Percentiles rank a stretch among this genome's conserved stretches.
Evolutionary conservation across 768 basidiomycete genomes (phyloP).

Genomic region (Lactifluus subvellereus): DNA sequence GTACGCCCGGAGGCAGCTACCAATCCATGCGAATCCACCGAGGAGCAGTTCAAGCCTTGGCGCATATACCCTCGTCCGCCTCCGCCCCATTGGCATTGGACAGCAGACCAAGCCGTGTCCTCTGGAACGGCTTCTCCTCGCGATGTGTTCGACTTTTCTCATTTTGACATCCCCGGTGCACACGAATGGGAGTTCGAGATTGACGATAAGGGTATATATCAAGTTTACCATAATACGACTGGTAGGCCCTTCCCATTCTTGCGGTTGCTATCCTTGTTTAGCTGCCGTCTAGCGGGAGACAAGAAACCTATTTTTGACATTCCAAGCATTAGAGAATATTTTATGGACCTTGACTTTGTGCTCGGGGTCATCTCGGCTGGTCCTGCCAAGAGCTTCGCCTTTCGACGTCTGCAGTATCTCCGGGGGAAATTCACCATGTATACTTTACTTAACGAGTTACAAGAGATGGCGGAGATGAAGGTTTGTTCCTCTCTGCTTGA

Average conservation of each 20-base stretch:
- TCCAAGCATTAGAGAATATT: conserved; percentile 89
- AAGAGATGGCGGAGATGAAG: conserved; percentile 96
- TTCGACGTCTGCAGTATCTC: conserved; percentile 84
- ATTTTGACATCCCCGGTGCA: conserved; percentile 66
- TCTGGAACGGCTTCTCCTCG: conserved; percentile 32
- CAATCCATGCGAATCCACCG: conserved; percentile 25
- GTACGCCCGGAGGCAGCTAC: conserved; percentile 54
- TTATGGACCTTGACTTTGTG: conserved; percentile 90
- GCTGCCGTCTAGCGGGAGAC: conserved; percentile 26
- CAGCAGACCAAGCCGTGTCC: conserved; percentile 42
- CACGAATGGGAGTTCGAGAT: conserved; percentile 58
- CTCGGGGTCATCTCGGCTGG: conserved; percentile 90
- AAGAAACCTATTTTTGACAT: conserved; percentile 65
- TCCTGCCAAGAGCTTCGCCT: conserved; percentile 94
- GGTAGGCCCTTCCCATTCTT: conserved; percentile 27
- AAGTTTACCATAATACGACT: conserved; percentile 56
- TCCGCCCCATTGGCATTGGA: conserved; percentile 95
- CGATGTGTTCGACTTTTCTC: conserved; percentile 60
- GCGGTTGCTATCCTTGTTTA: not conserved
- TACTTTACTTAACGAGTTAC: conserved; percentile 82
- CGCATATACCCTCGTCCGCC: conserved; percentile 89
- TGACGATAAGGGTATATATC: conserved; percentile 87
- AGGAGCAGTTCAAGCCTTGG: conserved; percentile 57
- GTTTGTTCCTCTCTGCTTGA: conserved; percentile 39
- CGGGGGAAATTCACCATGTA: conserved; percentile 94